A percentile compares a stretch with the other conserved stretches of the same genome.
These are phyloP conservation scores for Sanguinoderma infundibulare DNA, from an alignment of 1,284 basidiomycete species.

Conservation along the genomic window DNA sequence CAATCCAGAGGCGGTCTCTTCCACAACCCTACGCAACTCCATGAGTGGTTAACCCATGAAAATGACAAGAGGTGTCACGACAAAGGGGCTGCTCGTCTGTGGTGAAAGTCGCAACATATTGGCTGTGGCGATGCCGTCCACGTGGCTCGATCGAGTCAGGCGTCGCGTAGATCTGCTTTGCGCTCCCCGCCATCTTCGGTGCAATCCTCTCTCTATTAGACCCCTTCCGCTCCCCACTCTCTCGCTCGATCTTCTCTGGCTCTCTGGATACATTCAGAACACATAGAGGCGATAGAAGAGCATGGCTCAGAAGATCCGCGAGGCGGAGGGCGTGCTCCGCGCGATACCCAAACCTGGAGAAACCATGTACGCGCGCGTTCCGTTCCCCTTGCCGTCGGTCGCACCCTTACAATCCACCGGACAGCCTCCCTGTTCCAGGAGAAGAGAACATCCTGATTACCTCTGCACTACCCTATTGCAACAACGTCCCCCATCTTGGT, in stretches of 20 bases:
- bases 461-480: constrained; percentile 97
- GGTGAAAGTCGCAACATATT: not conserved
- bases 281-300: not conserved
- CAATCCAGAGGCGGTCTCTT: no score
- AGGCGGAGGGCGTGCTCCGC: constrained; percentile 65
- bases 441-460: constrained; percentile 91
- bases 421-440: constrained; percentile 84
- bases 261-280: not conserved
- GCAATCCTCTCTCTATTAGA: not conserved
- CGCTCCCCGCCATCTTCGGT: not conserved
- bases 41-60: no score
- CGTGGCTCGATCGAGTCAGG: constrained; percentile 20
- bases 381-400: not conserved
- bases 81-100: not conserved
- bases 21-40: not conserved
- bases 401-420: not conserved
- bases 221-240: not conserved
- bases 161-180: constrained; percentile 21
- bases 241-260: not conserved
- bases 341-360: constrained; percentile 41
- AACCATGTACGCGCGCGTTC: constrained; percentile 33
- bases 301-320: constrained; percentile 74
- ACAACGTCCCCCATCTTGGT: constrained; percentile 98
- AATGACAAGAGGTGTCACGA: no score
- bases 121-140: constrained; percentile 11